Conservation (phyloP, 352 stramenopile species). For the Elongisporangium undulatum region DNA sequence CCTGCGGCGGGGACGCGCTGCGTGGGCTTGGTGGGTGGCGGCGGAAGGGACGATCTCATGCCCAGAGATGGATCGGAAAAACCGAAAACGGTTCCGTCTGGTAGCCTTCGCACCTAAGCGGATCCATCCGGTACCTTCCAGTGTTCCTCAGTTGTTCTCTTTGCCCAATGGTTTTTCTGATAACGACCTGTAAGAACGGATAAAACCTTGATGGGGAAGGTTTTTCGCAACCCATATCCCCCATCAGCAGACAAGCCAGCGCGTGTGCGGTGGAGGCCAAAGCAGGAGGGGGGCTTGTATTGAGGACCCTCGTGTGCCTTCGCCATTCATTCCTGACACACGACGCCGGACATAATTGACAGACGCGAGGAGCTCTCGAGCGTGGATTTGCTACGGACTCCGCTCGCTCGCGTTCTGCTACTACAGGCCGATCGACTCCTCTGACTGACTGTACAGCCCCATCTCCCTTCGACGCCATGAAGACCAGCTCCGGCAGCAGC, state of each 20-base stretch:
- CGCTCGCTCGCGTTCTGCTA: not conserved
- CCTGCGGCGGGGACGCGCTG: not conserved
- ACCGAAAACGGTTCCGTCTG: not conserved
- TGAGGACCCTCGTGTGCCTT: not conserved
- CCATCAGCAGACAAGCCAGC: not conserved
- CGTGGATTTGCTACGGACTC: not conserved
- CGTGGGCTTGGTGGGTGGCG: not conserved
- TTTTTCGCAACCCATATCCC: not conserved
- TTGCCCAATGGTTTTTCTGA: not conserved
- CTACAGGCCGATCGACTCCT: not conserved
- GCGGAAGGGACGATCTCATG: not conserved
- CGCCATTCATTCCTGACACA: not conserved
- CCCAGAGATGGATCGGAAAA: not conserved
- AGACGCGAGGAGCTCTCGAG: not conserved
- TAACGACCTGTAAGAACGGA: not conserved
- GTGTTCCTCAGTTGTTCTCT: not conserved
- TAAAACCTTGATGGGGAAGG: not conserved
- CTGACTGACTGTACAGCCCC: not conserved
- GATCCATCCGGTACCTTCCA: not conserved
- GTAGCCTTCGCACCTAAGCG: not conserved
- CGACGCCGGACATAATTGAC: not conserved
- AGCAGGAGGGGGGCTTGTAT: not conserved
- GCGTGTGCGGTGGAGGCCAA: not conserved
- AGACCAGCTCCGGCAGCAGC: not conserved
- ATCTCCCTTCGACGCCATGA: not conserved